Evolutionary conservation across 2,329 filamentous ascomycete species (phyloP), one percentile per base, ranked within the genome.

Genomic region (Exophiala spinifera): DNA sequence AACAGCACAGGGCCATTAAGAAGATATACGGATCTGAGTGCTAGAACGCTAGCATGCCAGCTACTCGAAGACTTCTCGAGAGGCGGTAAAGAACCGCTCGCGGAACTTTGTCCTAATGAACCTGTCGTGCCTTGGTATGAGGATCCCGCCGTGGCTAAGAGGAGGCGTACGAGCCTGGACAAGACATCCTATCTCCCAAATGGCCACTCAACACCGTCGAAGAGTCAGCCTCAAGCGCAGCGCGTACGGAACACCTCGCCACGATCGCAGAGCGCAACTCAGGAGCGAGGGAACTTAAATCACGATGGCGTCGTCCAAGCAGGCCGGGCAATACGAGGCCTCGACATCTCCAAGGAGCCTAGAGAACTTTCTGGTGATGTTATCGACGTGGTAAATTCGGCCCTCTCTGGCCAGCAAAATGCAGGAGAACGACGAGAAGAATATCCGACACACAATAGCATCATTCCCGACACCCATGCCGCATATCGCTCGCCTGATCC

Each of bases 1-100:
- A 74, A 85, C 37, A 80, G 83, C 31, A 82, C 83, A 60, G 80
- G 80, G 0, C 89, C 89, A 2, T 81, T 90, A 63, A 85, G 89
- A 57, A 81, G 86, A 65, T 94, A 91, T 64, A 95, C 87, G 53
- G 80, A 86, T 19, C 83, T 90, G 43, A 95, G 89, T 65, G 90
- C 91, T 7, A 82, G 89, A 64, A 89, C 88, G 1, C 73, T 96
- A 28, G 91, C 91, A 11, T 82, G 89, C 52, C 89, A 88, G 65
- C 78, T 95, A 47, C 89, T 90, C 8, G 88, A 86, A 64, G 85
- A 90, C 66, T 63, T 47, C 46, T 48, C 49, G 46, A 59, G 50
- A 21, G 34, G 43, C 55, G 55, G 59, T 21, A 87, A 91, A 63
- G 83, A 94, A 61, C 84, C 56, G 5, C 19, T 49, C 4, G 42